Evolutionary conservation across 768 basidiomycete genomes (phyloP).

Genomic region (Cubamyces lactineus): DNA sequence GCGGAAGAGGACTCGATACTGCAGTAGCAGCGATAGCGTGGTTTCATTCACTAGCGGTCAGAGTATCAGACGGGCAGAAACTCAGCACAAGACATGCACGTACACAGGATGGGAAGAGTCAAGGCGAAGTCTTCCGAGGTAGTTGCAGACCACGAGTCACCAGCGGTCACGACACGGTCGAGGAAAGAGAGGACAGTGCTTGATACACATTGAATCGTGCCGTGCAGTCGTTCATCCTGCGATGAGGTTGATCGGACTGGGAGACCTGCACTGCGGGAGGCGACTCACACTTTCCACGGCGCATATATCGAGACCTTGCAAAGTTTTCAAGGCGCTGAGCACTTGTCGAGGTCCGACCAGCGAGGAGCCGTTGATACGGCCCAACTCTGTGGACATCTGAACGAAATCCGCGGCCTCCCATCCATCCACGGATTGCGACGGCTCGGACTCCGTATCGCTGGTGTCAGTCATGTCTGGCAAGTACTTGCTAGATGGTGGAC

Average conservation of each 20-base stretch:
- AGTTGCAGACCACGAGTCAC: slow-evolving; percentile 5
- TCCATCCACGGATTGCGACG: slow-evolving; percentile 31
- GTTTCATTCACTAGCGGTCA: slow-evolving; percentile 34
- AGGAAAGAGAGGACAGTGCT: slow-evolving; percentile 38
- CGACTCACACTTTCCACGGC: slow-evolving; percentile 17
- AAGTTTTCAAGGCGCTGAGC: slow-evolving; percentile 9
- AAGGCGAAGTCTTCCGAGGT: slow-evolving; percentile 5
- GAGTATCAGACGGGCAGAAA: too few relatives aligned
- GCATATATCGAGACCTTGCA: slow-evolving; percentile 20
- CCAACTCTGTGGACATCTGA: slow-evolving; percentile 10
- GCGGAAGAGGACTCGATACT: slow-evolving; percentile 54
- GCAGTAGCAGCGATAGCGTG: slow-evolving; percentile 49
- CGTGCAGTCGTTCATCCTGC: slow-evolving; percentile 41
- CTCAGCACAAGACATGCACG: not conserved
- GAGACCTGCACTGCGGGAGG: too few relatives aligned
- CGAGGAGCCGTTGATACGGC: not conserved
- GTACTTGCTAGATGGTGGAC: not conserved
- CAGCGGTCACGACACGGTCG: slow-evolving; percentile 16
- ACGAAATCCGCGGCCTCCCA: slow-evolving; percentile 22
- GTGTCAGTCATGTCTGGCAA: slow-evolving; percentile 14
- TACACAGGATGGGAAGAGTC: slow-evolving; percentile 26
- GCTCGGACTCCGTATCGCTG: slow-evolving; percentile 62
- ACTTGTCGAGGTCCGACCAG: not conserved
- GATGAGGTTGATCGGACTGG: too few relatives aligned
- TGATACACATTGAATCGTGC: slow-evolving; percentile 40